Percentiles rank a stretch among this genome's conserved stretches.
Evolutionary conservation across 257 asterid species (phyloP).

Genomic region (Fraxinus cuspidata): DNA sequence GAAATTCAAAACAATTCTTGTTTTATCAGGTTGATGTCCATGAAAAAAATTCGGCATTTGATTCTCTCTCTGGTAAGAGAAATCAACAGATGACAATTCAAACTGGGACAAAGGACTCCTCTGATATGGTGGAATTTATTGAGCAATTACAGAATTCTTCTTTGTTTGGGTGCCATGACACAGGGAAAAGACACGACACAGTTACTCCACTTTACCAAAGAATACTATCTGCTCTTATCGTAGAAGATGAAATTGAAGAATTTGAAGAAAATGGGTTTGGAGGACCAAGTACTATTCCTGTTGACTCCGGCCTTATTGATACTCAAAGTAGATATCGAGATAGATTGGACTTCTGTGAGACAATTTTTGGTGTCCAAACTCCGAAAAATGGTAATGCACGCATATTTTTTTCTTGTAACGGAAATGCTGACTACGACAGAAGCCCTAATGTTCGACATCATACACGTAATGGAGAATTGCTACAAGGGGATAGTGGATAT

Average conservation of each 20-base stretch:
- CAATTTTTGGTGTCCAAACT: constrained; percentile 51
- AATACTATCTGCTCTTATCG: constrained; percentile 81
- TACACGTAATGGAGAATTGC: constrained; percentile 46
- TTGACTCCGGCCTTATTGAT: constrained; percentile 46
- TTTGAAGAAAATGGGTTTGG: constrained; percentile 69
- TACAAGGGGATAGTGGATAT: constrained; percentile 51
- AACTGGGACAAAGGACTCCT: constrained; percentile 39
- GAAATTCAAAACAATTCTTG: constrained; percentile 17
- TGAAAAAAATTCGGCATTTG: constrained; percentile 47
- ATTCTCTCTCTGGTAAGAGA: constrained; percentile 43
- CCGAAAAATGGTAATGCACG: constrained; percentile 53
- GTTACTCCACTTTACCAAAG: constrained; percentile 80
- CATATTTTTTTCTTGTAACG: constrained; percentile 50
- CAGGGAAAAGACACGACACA: constrained; percentile 40
- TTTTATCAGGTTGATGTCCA: constrained; percentile 52
- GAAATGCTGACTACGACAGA: constrained; percentile 40
- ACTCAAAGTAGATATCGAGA: constrained; percentile 43
- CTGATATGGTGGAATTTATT: constrained; percentile 42
- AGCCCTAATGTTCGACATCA: constrained; percentile 28
- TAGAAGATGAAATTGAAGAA: constrained; percentile 79
- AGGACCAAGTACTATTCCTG: constrained; percentile 43
- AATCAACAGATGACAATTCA: constrained; percentile 40
- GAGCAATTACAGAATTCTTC: constrained; percentile 52
- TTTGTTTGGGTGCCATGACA: constrained; percentile 38
- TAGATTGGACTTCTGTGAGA: constrained; percentile 51